These are phyloP conservation scores for Pseudogymnoascus sp. DNA, from an alignment of 2,329 filamentous ascomycete genomes.

Conservation along the genomic window DNA sequence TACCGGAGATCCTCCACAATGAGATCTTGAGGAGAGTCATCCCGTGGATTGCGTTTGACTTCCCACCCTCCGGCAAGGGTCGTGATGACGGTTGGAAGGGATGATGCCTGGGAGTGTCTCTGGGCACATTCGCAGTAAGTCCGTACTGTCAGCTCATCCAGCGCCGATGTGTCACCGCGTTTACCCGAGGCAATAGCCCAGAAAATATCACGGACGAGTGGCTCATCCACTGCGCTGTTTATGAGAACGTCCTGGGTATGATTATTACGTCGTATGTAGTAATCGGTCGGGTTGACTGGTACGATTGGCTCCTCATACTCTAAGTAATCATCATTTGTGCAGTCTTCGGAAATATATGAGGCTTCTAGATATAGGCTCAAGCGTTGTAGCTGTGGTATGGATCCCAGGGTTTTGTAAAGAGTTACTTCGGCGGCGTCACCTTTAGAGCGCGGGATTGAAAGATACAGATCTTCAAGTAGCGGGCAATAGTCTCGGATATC, in stretches of 20 bases:
- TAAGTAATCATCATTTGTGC: neutral
- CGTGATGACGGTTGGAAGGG: neutral
- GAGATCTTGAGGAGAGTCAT: conserved; percentile 12
- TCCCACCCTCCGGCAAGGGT: conserved; percentile 3
- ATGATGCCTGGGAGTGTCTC: no score
- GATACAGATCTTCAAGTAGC: conserved; percentile 2
- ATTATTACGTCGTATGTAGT: neutral
- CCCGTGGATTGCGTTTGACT: conserved; percentile 12
- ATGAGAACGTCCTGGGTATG: conserved; percentile 12
- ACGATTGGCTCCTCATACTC: no score
- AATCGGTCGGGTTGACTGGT: no score
- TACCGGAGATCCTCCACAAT: neutral
- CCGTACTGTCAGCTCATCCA: conserved; percentile 9
- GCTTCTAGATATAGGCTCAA: conserved; percentile 9
- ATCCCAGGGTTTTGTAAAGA: conserved; percentile 12
- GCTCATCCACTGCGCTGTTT: conserved; percentile 13
- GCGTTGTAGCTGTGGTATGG: conserved; percentile 5
- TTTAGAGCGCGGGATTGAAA: conserved; percentile 9
- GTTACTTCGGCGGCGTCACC: conserved; percentile 12
- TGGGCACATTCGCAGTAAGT: no score
- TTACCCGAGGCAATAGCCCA: conserved; percentile 10
- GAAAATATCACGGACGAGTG: conserved; percentile 13
- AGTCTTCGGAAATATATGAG: neutral
- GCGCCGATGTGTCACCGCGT: neutral
- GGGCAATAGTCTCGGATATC: conserved; percentile 13